Evolutionary conservation across 306 rosid species (phyloP), one percentile per base, ranked within the genome.

Genomic region (Senna siamea): DNA sequence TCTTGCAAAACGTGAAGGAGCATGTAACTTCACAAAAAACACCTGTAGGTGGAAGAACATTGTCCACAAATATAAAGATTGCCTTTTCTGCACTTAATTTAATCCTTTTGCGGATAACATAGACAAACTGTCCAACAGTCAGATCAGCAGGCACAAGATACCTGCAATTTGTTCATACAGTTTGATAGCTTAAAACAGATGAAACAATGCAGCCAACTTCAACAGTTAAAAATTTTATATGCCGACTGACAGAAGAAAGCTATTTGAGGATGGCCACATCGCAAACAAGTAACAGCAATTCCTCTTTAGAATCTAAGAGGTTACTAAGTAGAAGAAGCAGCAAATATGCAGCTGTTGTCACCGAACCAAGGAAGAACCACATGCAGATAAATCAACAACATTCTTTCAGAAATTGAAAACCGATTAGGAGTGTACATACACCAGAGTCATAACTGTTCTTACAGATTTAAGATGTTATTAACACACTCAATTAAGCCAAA

Each of bases 141-240:
- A 92, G 89, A 61, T 92, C 98, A 3, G 96, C 89, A 3, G 98
- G 98, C 58, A 90, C 96, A 76, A 92, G 92, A 85, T 92, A 92
- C 87, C 96, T 92, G 81, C 58, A 80, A 79, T 64, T 61, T 37
- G 58, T 20, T 56, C 69, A 52, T 23, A 76, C 75, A 74, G 70
- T 38, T 68, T 47, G 69, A 67, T 65, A 44, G 34, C 47, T 43
- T 50, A 46, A 40, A 61, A 52, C 63, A 58, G 10, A 46, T n/a
- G 19, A n/a, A n/a, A n/a, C n/a, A n/a, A n/a, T n/a, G 32, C 18
- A 44, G 47, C 44, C 79, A 68, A 38, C 43, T 63, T 18, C 19
- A 63, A 26, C 66, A 22, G 64, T 12, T 14, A 22, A 3, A 2
- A 75, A 30, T 56, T 57, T 76, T 52, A 65, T 35, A 40, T 15